Conservation (phyloP, 805 yeast species). For the Ogataea nakhonphanomensis region DNA sequence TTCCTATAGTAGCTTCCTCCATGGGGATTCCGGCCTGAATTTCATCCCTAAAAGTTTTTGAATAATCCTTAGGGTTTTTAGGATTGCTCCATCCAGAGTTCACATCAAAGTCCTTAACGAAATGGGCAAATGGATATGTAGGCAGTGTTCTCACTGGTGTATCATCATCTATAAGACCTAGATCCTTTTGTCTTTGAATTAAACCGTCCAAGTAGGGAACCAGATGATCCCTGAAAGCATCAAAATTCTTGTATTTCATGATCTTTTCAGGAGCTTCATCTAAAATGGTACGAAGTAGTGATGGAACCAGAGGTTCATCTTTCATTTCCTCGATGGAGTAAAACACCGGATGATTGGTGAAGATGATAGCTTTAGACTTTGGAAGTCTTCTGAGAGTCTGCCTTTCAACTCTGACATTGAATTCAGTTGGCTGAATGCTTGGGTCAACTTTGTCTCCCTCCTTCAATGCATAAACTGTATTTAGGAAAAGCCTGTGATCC, state of each 20-base stretch:
- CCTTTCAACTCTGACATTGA: slow-evolving; percentile 68
- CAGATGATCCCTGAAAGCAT: slow-evolving; percentile 55
- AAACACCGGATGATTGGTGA: slow-evolving; percentile 75
- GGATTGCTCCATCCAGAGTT: slow-evolving; percentile 43
- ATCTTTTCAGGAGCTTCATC: slow-evolving; percentile 67
- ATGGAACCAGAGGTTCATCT: slow-evolving; percentile 74
- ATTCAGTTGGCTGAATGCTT: slow-evolving; percentile 45
- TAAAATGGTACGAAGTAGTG: slow-evolving; percentile 57
- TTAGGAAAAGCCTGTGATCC: slow-evolving; percentile 61
- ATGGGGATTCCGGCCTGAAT: slow-evolving; percentile 21
- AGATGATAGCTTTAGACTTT: slow-evolving; percentile 59
- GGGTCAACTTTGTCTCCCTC: slow-evolving; percentile 45
- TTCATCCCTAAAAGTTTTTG: slow-evolving; percentile 24
- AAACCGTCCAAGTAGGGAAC: slow-evolving; percentile 53
- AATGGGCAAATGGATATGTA: slow-evolving; percentile 64
- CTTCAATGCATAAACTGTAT: slow-evolving; percentile 50
- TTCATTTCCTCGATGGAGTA: slow-evolving; percentile 78
- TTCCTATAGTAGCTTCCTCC: slow-evolving; percentile 22
- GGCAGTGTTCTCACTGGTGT: slow-evolving; percentile 57
- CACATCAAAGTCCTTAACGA: slow-evolving; percentile 35
- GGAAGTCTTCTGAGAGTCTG: slow-evolving; percentile 70
- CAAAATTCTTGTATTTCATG: slow-evolving; percentile 61
- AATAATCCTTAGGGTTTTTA: slow-evolving; percentile 21
- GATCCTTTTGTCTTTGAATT: slow-evolving; percentile 54
- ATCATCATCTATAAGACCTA: slow-evolving; percentile 52